Base-by-base conservation (phyloP, 768 basidiomycete species). In the Hericium erinaceus region DNA sequence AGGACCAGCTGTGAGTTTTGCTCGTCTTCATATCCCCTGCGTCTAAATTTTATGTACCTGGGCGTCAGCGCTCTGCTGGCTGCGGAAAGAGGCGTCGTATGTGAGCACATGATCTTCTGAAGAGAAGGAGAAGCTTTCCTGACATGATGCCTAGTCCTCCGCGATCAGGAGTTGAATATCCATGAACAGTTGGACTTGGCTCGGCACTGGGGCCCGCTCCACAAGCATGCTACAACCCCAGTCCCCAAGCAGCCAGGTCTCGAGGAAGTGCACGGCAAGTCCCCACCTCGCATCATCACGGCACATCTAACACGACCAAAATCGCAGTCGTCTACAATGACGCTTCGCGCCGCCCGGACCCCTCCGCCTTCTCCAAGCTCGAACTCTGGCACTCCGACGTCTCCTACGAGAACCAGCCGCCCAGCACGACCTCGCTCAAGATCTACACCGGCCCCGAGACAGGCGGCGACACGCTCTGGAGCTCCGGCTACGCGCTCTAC, bases 301-400 rank as follows among this genome's bases (percentile, higher is more conserved):
- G 4, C 9, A 26, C 20, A 20, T 4, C 18, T 9, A 38, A 10
- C 52, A 58, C 9, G 28, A 55, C 11, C 33, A 16, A 37, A 46
- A 16, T 57, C 55, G 15, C 64, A 85, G 87, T 88, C 49, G 85
- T 88, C 24, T 90, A 85, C 69, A 86, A 81, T 59, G 84, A 87
- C 67, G 72, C 77, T 22, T 80, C 80, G 10, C 75, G 81, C 16
- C 80, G 83, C 52, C 84, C 83, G 10, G 83, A 88, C 63, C 65
- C 80, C 4, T 70, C 77, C 37, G 78, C 85, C 6, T 92, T 87
- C 66, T 79, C 86, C 12, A 85, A 86, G 66, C 62, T 83, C 13
- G 90, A 91, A 62, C 77, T 92, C 18, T 91, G 86, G 84, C 89
- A 92, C 70, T 82, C 84, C 2, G 92, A 93, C 68, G 88, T 85